These are phyloP conservation scores for Babesia sp. DNA, from an alignment of 169 alveolate species.

Conservation along the genomic window DNA sequence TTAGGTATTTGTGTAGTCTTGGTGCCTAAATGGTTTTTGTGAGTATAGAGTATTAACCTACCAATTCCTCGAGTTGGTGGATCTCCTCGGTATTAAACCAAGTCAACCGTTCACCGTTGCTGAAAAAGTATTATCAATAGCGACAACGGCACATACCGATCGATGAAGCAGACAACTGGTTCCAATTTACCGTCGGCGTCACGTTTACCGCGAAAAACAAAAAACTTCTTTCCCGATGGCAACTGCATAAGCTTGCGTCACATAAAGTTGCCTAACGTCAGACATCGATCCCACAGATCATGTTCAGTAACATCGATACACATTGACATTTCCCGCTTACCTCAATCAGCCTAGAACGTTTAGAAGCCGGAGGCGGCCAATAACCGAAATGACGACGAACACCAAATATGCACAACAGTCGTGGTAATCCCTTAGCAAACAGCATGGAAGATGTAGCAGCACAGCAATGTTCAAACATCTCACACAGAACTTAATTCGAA, in stretches of 20 bases:
- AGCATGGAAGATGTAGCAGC: not conserved
- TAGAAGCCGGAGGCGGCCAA: slow-evolving; percentile 77
- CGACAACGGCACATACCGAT: slow-evolving; percentile 50
- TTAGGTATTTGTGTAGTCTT: slow-evolving; percentile 36
- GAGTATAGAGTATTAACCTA: not conserved
- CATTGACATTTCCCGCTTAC: slow-evolving; percentile 18
- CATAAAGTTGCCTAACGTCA: too few relatives aligned
- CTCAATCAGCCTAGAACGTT: slow-evolving; percentile 54
- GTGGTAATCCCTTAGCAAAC: not conserved
- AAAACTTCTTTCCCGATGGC: slow-evolving; percentile 78
- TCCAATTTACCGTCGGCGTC: slow-evolving; percentile 80
- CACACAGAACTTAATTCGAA: not conserved
- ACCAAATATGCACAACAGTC: not conserved
- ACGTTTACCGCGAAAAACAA: slow-evolving; percentile 77
- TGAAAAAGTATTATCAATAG: not conserved
- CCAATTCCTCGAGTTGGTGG: slow-evolving; percentile 62
- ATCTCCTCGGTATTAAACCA: slow-evolving; percentile 63
- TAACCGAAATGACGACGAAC: slow-evolving; percentile 23
- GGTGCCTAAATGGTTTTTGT: slow-evolving; percentile 18
- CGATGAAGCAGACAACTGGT: slow-evolving; percentile 78
- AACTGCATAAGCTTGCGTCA: slow-evolving; percentile 37
- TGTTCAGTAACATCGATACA: not conserved
- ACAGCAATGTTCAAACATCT: not conserved
- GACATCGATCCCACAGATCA: not conserved
- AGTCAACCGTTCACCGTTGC: slow-evolving; percentile 56